phyloP scores from a whole-genome alignment of 441 rosid species.

The Syzygium malaccense region DNA sequence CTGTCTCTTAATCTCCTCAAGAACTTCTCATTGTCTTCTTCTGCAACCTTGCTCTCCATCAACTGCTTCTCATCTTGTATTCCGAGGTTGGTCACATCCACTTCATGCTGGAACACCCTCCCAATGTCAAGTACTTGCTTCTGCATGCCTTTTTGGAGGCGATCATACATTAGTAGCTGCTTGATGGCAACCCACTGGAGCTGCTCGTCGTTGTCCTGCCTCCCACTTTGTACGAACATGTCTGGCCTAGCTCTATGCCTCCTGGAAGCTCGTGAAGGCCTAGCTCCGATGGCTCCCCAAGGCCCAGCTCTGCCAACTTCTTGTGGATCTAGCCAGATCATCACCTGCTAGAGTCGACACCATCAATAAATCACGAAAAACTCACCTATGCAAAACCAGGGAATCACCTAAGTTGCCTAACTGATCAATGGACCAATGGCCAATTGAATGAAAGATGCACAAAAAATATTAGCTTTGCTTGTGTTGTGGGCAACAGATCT shows the following conservation, averaged over 20 bases:
- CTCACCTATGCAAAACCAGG: neutral
- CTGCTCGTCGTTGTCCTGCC: neutral
- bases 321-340: constrained; percentile 24
- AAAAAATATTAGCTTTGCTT: neutral
- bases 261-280: neutral
- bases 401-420: neutral
- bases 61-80: constrained; percentile 48
- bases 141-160: neutral
- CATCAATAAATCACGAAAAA: neutral
- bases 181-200: neutral
- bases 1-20: constrained; percentile 50
- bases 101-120: neutral
- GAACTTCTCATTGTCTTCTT: constrained; percentile 70
- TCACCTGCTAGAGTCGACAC: neutral
- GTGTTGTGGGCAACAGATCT: neutral
- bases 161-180: neutral
- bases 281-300: constrained; percentile 24
- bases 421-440: neutral
- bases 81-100: constrained; percentile 18
- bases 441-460: neutral
- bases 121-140: neutral
- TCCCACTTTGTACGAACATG: neutral
- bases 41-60: constrained; percentile 59
- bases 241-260: neutral
- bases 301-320: constrained; percentile 38